These are phyloP conservation scores for Hyaloperonospora brassicae DNA, from an alignment of 352 stramenopile species.

Conservation along the genomic window DNA sequence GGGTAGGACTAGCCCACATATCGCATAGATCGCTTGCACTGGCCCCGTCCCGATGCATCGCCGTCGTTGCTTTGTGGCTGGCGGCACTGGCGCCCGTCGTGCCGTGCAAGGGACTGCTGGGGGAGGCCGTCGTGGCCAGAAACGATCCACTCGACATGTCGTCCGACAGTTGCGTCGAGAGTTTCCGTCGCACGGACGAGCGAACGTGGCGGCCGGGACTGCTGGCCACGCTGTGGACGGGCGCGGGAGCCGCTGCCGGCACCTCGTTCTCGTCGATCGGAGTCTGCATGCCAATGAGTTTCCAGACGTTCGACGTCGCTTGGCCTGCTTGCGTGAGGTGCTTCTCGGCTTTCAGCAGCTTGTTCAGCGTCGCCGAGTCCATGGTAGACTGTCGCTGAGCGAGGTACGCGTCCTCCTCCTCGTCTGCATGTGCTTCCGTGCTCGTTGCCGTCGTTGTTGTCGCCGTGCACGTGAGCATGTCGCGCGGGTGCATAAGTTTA, in stretches of 20 bases:
- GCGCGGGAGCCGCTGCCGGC: not conserved
- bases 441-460: conserved; percentile 9
- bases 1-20: too few relatives aligned
- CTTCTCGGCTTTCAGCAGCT: conserved; percentile 75
- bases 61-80: too few relatives aligned
- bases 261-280: conserved; percentile 33
- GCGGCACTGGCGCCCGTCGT: not conserved
- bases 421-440: conserved; percentile 7
- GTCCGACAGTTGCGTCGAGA: conserved; percentile 10
- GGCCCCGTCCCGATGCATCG: too few relatives aligned
- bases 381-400: conserved; percentile 65
- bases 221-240: conserved; percentile 4
- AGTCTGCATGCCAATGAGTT: conserved; percentile 49
- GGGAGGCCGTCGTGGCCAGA: conserved; percentile 4
- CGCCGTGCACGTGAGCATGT: conserved; percentile 15
- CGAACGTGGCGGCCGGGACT: conserved; percentile 7
- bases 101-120: not conserved
- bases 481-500: conserved; percentile 11
- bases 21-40: too few relatives aligned
- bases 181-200: conserved; percentile 13
- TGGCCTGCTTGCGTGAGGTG: conserved; percentile 72
- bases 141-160: conserved; percentile 12
- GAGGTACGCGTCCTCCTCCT: conserved; percentile 47
- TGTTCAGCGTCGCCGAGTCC: conserved; percentile 76
- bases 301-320: conserved; percentile 75